phyloP scores from a whole-genome alignment of 805 yeast genomes.

The Candida arabinofermentans region DNA sequence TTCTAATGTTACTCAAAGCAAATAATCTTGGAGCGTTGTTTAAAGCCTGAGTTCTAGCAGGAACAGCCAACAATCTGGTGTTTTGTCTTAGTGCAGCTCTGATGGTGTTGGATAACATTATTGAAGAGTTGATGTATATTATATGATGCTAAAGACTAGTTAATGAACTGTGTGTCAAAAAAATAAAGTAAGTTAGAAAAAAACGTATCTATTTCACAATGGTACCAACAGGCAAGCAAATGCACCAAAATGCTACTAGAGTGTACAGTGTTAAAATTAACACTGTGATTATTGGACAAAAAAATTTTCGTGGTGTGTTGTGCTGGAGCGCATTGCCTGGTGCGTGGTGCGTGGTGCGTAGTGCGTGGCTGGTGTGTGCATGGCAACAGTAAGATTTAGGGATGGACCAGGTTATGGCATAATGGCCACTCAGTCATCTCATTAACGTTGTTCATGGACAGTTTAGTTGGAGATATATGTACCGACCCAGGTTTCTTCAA shows the following conservation, averaged over 20 bases:
- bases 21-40: constrained; percentile 16
- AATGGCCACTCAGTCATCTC: too few species aligned
- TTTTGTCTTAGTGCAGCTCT: constrained; percentile 34
- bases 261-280: constrained; percentile 13
- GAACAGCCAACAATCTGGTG: constrained; percentile 24
- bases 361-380: neutral
- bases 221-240: too few species aligned
- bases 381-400: too few species aligned
- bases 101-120: constrained; percentile 32
- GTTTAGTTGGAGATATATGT: too few species aligned
- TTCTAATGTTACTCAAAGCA: constrained; percentile 38
- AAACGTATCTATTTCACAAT: neutral
- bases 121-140: constrained; percentile 1
- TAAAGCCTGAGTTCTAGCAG: constrained; percentile 16
- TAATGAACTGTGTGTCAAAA: neutral
- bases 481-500: too few species aligned
- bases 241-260: neutral
- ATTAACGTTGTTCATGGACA: too few species aligned
- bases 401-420: too few species aligned
- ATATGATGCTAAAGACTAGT: neutral
- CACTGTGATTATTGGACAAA: constrained; percentile 23
- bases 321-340: constrained; percentile 37
- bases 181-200: neutral
- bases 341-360: neutral
- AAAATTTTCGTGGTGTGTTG: constrained; percentile 1